phyloP scores from a whole-genome alignment of 768 basidiomycete genomes.

The Dioszegia aurantiaca region DNA sequence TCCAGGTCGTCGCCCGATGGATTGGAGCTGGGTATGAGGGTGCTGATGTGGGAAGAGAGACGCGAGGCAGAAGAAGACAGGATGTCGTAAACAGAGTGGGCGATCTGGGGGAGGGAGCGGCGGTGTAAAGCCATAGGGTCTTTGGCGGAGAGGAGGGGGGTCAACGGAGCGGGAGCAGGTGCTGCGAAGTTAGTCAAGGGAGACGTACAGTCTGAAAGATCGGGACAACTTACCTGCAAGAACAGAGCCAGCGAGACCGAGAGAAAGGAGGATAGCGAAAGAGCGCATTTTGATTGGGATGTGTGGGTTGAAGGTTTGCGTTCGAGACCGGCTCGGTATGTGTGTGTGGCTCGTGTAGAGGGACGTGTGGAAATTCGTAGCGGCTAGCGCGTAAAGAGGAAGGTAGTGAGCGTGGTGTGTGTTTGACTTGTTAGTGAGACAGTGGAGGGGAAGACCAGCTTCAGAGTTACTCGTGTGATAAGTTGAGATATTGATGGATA shows the following conservation, averaged over 20 bases:
- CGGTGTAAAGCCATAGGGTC: conserved; percentile 31
- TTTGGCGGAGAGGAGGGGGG: conserved; percentile 25
- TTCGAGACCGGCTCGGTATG: conserved; percentile 2
- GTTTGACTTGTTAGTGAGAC: not conserved
- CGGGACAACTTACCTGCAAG: conserved; percentile 22
- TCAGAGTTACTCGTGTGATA: not conserved
- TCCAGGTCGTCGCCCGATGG: not conserved
- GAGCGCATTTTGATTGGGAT: conserved; percentile 20
- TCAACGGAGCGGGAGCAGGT: conserved; percentile 4
- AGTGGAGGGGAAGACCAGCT: conserved; percentile 10
- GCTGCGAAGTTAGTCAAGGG: not conserved
- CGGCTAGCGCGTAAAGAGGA: not conserved
- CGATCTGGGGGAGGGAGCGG: conserved; percentile 15
- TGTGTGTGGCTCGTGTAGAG: conserved; percentile 6
- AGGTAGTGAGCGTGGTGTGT: conserved; percentile 3
- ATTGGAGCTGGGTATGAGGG: not conserved
- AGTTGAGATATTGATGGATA: conserved; percentile 3
- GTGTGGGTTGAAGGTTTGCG: not conserved
- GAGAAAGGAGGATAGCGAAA: conserved; percentile 21
- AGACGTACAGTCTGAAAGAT: too few species aligned
- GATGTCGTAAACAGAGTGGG: conserved; percentile 7
- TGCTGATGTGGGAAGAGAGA: conserved; percentile 1
- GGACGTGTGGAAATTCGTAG: not conserved
- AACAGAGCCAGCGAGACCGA: conserved; percentile 22
- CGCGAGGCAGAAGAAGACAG: conserved; percentile 3